Evolutionary conservation across 768 basidiomycete species (phyloP).

Genomic region (Xerocomus potaroensis): DNA sequence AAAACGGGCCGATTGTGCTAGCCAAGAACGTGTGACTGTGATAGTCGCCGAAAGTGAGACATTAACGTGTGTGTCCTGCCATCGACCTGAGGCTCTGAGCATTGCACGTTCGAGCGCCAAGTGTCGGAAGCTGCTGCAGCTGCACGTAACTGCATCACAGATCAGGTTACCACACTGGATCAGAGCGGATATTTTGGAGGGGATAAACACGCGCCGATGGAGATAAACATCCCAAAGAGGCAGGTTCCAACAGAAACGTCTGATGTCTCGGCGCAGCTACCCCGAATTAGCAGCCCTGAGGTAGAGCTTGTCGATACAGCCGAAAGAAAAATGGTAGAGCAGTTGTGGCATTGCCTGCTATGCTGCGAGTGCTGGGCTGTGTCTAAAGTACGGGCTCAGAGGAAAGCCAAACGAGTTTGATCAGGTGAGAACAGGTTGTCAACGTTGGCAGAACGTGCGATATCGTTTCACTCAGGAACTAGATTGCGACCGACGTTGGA

Average conservation of each 20-base stretch:
- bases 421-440: constrained; percentile 7
- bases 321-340: constrained; percentile 7
- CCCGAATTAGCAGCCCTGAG: constrained; percentile 16
- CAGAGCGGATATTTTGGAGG: not conserved
- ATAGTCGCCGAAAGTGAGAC: too few relatives aligned
- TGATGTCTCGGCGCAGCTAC: constrained; percentile 11
- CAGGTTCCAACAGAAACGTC: constrained; percentile 31
- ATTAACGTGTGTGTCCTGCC: too few relatives aligned
- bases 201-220: constrained; percentile 14
- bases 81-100: too few relatives aligned
- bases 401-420: too few relatives aligned
- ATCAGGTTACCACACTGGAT: not conserved
- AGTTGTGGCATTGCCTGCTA: constrained; percentile 3
- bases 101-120: too few relatives aligned
- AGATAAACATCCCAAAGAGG: constrained; percentile 17
- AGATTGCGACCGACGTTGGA: not conserved
- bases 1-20: too few relatives aligned
- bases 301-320: constrained; percentile 9
- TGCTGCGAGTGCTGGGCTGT: constrained; percentile 19
- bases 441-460: not conserved
- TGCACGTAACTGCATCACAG: too few relatives aligned
- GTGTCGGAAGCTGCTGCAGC: too few relatives aligned
- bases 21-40: too few relatives aligned
- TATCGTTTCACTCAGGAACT: constrained; percentile 6
- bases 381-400: too few relatives aligned